Evolutionary conservation across 805 yeast genomes (phyloP), one percentile per base, ranked within the genome.

Genomic region (Saccharomyces kudriavzevii): DNA sequence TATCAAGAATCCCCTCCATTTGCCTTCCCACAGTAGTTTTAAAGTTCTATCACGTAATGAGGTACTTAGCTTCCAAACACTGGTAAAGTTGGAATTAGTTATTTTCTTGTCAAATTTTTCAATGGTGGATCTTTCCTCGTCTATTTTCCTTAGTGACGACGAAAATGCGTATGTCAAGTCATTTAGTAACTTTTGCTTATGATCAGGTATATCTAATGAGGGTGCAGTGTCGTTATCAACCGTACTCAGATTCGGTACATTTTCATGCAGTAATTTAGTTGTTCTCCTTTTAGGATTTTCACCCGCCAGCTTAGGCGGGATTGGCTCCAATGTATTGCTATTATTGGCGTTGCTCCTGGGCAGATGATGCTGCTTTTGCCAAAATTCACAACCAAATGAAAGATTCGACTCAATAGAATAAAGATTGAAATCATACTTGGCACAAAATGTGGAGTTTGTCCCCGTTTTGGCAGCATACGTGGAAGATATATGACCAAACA

Each of bases 381-480:
- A 89, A 24, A 91, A 67, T 61, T 91, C 97, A 61, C 88, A 83
- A 2, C 99, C 99, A 27, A 94, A 69, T 0, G 92, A 82, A 49
- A 94, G 71, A 65, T 92, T 88, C 51, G 96, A 87, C 58, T 88
- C 87, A 63, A 92, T 91, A 0, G 98, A 92, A 65, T 88, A 92
- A 51, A 89, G 72, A 65, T 94, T 94, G 69, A 94, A 92, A 63
- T 89, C 96, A 64, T 89, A 91, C 54, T 85, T 79, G 4, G 96
- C 87, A 48, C 90, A 82, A 52, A 92, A 84, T 0, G 96, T 85
- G 1, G 92, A 81, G 29, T 80, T 78, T 2, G 82, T 77, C 4
- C 88, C 81, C 0, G 97, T 87, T 62, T 85, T 84, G 31, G 90
- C 89, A 0, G 96, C 82, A 66, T 91, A 94, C 0, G 96, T 85